Evolutionary conservation across 2,329 filamentous ascomycete genomes (phyloP).

Genomic region (Exophiala bonariae): DNA sequence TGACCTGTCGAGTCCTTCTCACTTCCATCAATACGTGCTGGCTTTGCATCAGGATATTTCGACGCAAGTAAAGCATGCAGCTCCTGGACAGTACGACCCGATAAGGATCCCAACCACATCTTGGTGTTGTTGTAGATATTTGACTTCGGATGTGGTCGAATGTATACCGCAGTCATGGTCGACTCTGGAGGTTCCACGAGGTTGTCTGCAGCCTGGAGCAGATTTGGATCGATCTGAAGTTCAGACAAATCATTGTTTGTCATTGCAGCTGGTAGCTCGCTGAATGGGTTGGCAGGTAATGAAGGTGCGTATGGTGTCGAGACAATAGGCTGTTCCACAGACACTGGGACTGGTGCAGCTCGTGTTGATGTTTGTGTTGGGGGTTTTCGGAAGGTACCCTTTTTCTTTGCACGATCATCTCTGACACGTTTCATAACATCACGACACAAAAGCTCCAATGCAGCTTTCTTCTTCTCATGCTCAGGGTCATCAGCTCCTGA

Average conservation of each 20-base stretch:
- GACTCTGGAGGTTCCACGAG: conserved; percentile 38
- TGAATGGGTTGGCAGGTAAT: conserved; percentile 17
- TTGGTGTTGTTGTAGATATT: conserved; percentile 48
- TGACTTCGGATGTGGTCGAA: conserved; percentile 68
- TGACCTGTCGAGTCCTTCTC: conserved; percentile 55
- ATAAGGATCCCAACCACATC: conserved; percentile 67
- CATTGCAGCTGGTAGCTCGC: conserved; percentile 10
- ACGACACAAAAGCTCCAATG: conserved; percentile 69
- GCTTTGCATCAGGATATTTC: conserved; percentile 61
- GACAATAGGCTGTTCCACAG: conserved; percentile 31
- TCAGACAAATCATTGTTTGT: conserved; percentile 37
- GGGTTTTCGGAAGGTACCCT: conserved; percentile 35
- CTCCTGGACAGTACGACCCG: conserved; percentile 59
- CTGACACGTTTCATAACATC: conserved; percentile 77
- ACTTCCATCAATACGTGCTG: conserved; percentile 65
- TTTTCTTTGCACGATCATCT: conserved; percentile 62
- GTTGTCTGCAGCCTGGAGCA: conserved; percentile 58
- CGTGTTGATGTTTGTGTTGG: conserved; percentile 35
- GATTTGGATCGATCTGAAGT: conserved; percentile 64
- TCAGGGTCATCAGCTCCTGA: conserved; percentile 53
- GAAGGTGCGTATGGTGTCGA: conserved; percentile 27
- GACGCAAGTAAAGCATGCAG: conserved; percentile 61
- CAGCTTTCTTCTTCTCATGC: conserved; percentile 59
- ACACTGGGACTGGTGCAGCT: conserved; percentile 44
- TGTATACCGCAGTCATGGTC: conserved; percentile 51